These are phyloP conservation scores for Elongisporangium prolatum DNA, from an alignment of 352 stramenopile species.

Conservation along the genomic window DNA sequence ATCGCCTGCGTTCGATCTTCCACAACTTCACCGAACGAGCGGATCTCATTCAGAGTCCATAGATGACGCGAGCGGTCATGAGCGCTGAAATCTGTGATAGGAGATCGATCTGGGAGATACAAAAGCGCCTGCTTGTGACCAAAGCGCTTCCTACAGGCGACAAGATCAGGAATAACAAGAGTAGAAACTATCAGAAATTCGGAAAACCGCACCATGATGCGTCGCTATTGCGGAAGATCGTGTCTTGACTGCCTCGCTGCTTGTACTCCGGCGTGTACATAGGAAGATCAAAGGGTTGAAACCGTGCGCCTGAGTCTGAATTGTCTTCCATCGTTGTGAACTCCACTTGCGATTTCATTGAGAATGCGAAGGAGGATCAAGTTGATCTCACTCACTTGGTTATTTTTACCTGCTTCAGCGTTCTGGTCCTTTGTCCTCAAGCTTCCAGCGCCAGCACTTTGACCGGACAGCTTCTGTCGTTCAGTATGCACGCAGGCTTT, in stretches of 20 bases:
- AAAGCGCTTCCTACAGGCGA: constrained; percentile 30
- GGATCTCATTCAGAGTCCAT: constrained; percentile 42
- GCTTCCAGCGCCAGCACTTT: constrained; percentile 35
- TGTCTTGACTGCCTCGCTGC: constrained; percentile 5
- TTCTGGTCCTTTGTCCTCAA: not conserved
- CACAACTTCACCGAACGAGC: constrained; percentile 31
- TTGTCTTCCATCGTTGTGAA: constrained; percentile 5
- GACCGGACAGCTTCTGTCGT: too few relatives aligned
- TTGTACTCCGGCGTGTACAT: constrained; percentile 39
- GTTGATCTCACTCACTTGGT: not conserved
- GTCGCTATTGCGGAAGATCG: constrained; percentile 16
- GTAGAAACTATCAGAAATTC: not conserved
- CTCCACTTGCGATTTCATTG: not conserved
- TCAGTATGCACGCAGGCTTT: constrained; percentile 52
- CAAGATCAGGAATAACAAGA: not conserved
- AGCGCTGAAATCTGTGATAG: constrained; percentile 34
- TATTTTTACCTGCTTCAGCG: constrained; percentile 3
- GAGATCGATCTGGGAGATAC: constrained; percentile 41
- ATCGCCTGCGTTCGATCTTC: constrained; percentile 27
- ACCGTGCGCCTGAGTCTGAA: not conserved
- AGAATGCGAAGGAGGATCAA: not conserved
- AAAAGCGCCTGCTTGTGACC: constrained; percentile 21
- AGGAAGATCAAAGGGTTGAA: constrained; percentile 24
- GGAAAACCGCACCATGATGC: constrained; percentile 14
- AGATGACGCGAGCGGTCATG: constrained; percentile 28